Percentiles rank a stretch among this genome's conserved stretches.
These are phyloP conservation scores for Didymella sp. DNA, from an alignment of 2,329 filamentous ascomycete genomes.

Conservation along the genomic window DNA sequence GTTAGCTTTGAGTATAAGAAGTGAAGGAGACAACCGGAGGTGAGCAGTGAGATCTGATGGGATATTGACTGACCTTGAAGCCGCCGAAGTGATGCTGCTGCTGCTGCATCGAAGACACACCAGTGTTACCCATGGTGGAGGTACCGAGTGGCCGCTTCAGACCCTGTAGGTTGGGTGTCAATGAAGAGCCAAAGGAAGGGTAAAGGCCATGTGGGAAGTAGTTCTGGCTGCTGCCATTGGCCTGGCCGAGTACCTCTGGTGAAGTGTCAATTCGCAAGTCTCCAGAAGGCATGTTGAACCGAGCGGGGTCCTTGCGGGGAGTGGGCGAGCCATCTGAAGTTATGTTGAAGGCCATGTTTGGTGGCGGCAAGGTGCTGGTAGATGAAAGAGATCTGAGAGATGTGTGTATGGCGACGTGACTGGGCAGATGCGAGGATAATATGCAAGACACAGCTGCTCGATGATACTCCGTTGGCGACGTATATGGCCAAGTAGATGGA, in stretches of 20 bases:
- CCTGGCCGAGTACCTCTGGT: constrained; percentile 43
- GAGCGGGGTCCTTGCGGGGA: constrained; percentile 46
- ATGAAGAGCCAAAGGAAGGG: constrained; percentile 34
- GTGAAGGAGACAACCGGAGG: background rate
- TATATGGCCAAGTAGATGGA: constrained; percentile 50
- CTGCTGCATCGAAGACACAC: constrained; percentile 28
- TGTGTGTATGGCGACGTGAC: constrained; percentile 31
- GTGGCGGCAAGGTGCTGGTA: constrained; percentile 32
- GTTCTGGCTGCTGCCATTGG: constrained; percentile 43
- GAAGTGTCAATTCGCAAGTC: constrained; percentile 46
- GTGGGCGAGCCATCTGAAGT: constrained; percentile 52
- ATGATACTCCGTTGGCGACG: constrained; percentile 37
- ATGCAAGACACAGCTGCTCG: constrained; percentile 42
- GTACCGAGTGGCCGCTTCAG: constrained; percentile 50
- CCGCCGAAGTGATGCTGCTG: constrained; percentile 25
- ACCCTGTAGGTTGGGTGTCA: constrained; percentile 48
- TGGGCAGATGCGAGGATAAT: constrained; percentile 46
- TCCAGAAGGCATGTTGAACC: constrained; percentile 39
- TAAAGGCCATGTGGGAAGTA: constrained; percentile 28
- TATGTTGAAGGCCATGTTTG: constrained; percentile 49
- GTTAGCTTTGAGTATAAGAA: constrained; percentile 27
- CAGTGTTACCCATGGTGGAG: constrained; percentile 46
- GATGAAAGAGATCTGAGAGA: constrained; percentile 45
- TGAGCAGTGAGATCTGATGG: background rate
- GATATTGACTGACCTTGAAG: constrained; percentile 43